Evolutionary conservation across 768 basidiomycete genomes (phyloP).

Genomic region (Leccinum broughii): DNA sequence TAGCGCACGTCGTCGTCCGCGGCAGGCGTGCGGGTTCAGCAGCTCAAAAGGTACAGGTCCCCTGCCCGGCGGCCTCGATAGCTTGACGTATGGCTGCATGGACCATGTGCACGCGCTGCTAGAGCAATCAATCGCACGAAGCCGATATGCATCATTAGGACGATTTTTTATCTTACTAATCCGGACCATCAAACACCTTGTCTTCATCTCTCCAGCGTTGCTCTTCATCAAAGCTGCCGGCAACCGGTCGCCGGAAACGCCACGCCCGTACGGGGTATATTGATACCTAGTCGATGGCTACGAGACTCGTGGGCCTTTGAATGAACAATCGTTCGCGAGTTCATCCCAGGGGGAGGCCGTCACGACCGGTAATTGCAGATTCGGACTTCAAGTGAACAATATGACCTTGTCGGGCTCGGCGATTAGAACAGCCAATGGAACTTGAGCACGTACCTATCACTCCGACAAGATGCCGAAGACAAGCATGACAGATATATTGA

Average conservation of each 20-base stretch:
- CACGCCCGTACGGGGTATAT: constrained; percentile 11
- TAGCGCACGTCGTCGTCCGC: neutral
- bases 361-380: constrained; percentile 9
- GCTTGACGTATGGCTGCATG: neutral
- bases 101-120: constrained; percentile 10
- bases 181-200: constrained; percentile 5
- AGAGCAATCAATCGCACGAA: constrained; percentile 32
- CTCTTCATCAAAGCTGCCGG: constrained; percentile 7
- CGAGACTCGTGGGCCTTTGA: neutral
- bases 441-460: constrained; percentile 13
- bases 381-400: constrained; percentile 7
- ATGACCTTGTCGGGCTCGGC: constrained; percentile 22
- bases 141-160: constrained; percentile 13
- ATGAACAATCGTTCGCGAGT: neutral
- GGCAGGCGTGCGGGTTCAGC: neutral
- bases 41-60: neutral
- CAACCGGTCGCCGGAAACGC: constrained; percentile 21
- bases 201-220: constrained; percentile 9
- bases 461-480: constrained; percentile 11
- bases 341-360: constrained; percentile 1
- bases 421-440: constrained; percentile 8
- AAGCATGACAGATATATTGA: constrained; percentile 10
- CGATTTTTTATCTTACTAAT: constrained; percentile 22
- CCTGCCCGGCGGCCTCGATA: neutral
- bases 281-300: neutral